Percentiles rank a stretch among this genome's conserved stretches.
Evolutionary conservation across 495 filamentous ascomycete genomes (phyloP).

Genomic region (Cercophora scortea): DNA sequence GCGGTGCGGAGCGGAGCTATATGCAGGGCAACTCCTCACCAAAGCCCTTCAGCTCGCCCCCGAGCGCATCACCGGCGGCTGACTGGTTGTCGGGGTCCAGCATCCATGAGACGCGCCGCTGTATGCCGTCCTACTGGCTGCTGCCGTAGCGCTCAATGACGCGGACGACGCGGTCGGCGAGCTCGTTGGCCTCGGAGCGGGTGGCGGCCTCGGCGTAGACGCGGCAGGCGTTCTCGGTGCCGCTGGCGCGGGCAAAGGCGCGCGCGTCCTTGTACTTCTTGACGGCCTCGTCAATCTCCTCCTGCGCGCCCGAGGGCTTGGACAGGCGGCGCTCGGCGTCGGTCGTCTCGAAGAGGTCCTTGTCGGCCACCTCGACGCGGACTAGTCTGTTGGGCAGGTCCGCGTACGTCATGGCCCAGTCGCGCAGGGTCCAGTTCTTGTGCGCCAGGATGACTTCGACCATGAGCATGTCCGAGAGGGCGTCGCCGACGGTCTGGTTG

Average conservation of each 20-base stretch:
- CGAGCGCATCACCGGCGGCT: neutral
- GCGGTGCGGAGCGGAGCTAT: too few species aligned
- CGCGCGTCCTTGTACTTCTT: conserved; percentile 86
- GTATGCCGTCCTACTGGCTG: conserved; percentile 10
- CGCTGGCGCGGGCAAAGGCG: conserved; percentile 83
- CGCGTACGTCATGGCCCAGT: conserved; percentile 91
- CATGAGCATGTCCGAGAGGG: conserved; percentile 89
- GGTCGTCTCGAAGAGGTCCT: conserved; percentile 78
- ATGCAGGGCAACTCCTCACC: too few species aligned
- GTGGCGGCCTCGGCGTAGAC: conserved; percentile 96
- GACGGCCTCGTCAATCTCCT: conserved; percentile 75
- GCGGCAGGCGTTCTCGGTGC: conserved; percentile 91
- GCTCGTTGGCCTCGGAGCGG: conserved; percentile 73
- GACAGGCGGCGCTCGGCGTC: conserved; percentile 87
- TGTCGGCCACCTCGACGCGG: conserved; percentile 80
- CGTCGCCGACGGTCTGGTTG: conserved; percentile 96
- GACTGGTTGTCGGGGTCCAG: neutral
- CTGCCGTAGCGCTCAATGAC: conserved; percentile 47
- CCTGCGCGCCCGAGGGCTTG: conserved; percentile 69
- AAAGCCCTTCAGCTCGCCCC: too few species aligned
- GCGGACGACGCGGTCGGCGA: conserved; percentile 72
- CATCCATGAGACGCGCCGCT: neutral
- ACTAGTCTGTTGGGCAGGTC: conserved; percentile 94
- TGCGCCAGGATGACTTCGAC: conserved; percentile 94
- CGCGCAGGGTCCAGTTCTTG: conserved; percentile 81